Evolutionary conservation across 2,329 filamentous ascomycete species (phyloP), one percentile per base, ranked within the genome.

Genomic region (Lasiodiplodia theobromae): DNA sequence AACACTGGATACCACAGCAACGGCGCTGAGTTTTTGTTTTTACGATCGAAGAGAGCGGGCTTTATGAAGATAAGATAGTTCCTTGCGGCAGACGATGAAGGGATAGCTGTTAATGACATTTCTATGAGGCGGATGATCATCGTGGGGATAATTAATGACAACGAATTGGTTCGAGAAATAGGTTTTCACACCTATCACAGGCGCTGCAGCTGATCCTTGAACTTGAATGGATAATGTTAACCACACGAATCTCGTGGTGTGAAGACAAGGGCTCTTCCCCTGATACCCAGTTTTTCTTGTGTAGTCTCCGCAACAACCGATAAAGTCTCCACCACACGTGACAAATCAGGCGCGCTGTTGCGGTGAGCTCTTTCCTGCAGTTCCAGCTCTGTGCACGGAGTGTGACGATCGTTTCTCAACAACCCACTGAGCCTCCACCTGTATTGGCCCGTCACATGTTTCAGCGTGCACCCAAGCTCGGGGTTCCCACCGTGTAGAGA

Each of bases 1-100:
- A 47, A 47, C 44, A 23, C 56, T 64, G 47, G 60, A 64, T 64
- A 64, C 60, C 60, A 64, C 12, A 18, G 58, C 40, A 34, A 47
- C n/a, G 25, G 40, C 25, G 58, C 58, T 51, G 28, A 44, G 8
- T 31, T 37, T 56, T 53, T 25, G 47, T 60, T 53, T 25, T 60
- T 60, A 60, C 23, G 57, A 60, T 21, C 10, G 16, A 14, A 52
- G 31, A 52, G 60, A 18, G 31, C 44, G 37, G 25, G n/a, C 14
- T 49, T 40, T 34, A 62, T 34, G 58, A 49, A 47, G 40, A 62
- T 3, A 49, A 47, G 40, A 62, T 3, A 14, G 4, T 34, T 47
- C 60, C 47, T 52, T 28, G 31, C 18, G 47, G 60, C 47, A 38
- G 14, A 52, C 4, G 37, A 57, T 16, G 28, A 37, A 25, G 28